Conservation (phyloP, 2,329 filamentous ascomycete genomes). For the Rugonectria rugulosa region DNA sequence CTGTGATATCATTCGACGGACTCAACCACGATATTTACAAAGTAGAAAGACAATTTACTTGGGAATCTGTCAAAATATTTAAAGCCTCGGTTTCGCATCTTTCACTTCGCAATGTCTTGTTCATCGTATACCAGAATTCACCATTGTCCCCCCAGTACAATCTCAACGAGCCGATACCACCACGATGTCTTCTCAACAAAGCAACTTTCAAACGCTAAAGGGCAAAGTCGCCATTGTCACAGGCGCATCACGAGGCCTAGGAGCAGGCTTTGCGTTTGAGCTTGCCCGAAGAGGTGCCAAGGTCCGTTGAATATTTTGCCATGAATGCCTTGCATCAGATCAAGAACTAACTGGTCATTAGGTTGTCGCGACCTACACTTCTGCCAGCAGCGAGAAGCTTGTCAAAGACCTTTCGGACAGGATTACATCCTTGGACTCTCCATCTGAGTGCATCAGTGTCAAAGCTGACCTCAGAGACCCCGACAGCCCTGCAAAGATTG, state of each 20-base stretch:
- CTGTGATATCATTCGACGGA: too few relatives aligned
- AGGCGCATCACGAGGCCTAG: conserved; percentile 17
- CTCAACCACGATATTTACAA: too few relatives aligned
- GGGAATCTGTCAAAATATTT: too few relatives aligned
- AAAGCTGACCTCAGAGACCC: conserved; percentile 1
- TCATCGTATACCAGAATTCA: too few relatives aligned
- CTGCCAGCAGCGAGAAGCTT: not conserved
- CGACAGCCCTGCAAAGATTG: not conserved
- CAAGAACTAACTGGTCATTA: too few relatives aligned
- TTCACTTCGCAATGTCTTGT: too few relatives aligned
- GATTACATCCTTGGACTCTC: not conserved
- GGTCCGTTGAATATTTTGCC: not conserved
- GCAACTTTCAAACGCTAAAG: too few relatives aligned
- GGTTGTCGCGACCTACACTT: not conserved
- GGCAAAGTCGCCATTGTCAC: conserved; percentile 20
- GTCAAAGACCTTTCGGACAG: not conserved
- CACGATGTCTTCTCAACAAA: too few relatives aligned
- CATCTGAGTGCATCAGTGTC: not conserved
- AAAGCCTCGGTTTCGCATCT: too few relatives aligned
- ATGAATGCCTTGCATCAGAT: not conserved
- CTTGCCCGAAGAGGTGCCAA: conserved; percentile 13
- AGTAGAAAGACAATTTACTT: too few relatives aligned
- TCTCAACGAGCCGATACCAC: too few relatives aligned
- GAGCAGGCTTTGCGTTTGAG: conserved; percentile 13
- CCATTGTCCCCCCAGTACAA: too few relatives aligned